Percentiles rank a stretch among this genome's conserved stretches.
phyloP scores from a whole-genome alignment of 768 basidiomycete genomes.

The Gyrodon lividus region DNA sequence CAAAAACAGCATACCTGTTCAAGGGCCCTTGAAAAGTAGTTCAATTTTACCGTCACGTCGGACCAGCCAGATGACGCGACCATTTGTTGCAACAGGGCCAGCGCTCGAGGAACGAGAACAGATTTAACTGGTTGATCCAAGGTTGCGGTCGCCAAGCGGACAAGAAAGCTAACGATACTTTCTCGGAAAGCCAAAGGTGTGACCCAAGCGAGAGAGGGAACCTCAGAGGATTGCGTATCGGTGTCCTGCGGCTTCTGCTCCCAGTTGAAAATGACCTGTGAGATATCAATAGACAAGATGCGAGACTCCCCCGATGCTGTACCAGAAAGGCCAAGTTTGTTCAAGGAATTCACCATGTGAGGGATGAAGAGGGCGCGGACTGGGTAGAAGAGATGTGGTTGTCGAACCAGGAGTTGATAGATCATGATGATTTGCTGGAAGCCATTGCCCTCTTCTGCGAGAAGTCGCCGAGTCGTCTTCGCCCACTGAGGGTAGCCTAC shows the following conservation, averaged over 20 bases:
- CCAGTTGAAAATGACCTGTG: slow-evolving; percentile 93
- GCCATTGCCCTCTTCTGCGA: slow-evolving; percentile 83
- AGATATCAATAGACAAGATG: slow-evolving; percentile 83
- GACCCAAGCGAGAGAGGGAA: slow-evolving; percentile 48
- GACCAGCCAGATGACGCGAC: slow-evolving; percentile 84
- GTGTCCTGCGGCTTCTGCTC: slow-evolving; percentile 60
- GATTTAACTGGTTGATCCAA: slow-evolving; percentile 43
- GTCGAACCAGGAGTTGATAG: slow-evolving; percentile 90
- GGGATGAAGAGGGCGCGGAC: slow-evolving; percentile 91
- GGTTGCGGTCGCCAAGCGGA: slow-evolving; percentile 79
- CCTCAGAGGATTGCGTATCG: slow-evolving; percentile 21
- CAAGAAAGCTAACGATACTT: slow-evolving; percentile 90
- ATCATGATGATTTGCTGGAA: slow-evolving; percentile 72
- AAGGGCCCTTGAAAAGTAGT: slow-evolving; percentile 83
- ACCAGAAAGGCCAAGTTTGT: slow-evolving; percentile 79
- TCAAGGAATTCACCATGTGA: slow-evolving; percentile 87
- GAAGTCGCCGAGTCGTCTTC: slow-evolving; percentile 74
- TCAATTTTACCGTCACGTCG: slow-evolving; percentile 88
- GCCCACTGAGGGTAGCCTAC: slow-evolving; percentile 78
- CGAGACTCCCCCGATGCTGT: slow-evolving; percentile 76
- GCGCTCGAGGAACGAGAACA: slow-evolving; percentile 58
- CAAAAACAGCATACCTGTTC: slow-evolving; percentile 57
- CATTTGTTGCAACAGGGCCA: slow-evolving; percentile 70
- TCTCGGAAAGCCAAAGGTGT: slow-evolving; percentile 82
- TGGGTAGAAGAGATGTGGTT: slow-evolving; percentile 88